Evolutionary conservation across 495 filamentous ascomycete genomes (phyloP).

Genomic region (Penicillium silybi): DNA sequence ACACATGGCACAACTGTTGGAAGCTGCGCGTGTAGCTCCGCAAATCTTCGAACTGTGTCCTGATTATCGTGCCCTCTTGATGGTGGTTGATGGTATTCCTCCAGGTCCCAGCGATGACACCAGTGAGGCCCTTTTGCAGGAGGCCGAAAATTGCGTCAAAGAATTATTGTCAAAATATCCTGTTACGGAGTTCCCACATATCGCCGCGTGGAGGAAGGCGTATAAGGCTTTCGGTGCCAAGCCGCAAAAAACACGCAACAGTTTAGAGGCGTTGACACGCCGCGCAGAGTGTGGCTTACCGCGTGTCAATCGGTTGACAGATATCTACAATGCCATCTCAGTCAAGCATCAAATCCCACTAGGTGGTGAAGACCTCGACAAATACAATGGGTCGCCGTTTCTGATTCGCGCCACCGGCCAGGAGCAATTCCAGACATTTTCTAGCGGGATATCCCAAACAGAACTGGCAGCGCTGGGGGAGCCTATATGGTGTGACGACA

Average conservation of each 20-base stretch:
- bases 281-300: constrained; percentile 27
- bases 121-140: constrained; percentile 13
- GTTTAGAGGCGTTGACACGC: constrained; percentile 29
- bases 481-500: constrained; percentile 30
- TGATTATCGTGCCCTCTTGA: constrained; percentile 21
- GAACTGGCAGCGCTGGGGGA: constrained; percentile 19
- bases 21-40: constrained; percentile 11
- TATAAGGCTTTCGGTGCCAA: constrained; percentile 25
- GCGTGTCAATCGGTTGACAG: constrained; percentile 31
- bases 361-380: constrained; percentile 31
- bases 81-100: constrained; percentile 22
- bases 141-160: constrained; percentile 13
- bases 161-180: background rate
- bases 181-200: constrained; percentile 20
- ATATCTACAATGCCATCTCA: constrained; percentile 35
- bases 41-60: constrained; percentile 21
- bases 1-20: too few relatives aligned
- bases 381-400: constrained; percentile 28
- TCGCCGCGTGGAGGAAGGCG: constrained; percentile 21
- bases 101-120: constrained; percentile 12
- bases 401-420: constrained; percentile 26
- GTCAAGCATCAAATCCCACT: constrained; percentile 34
- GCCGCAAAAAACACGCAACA: constrained; percentile 23
- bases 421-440: constrained; percentile 23
- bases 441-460: constrained; percentile 21